These are phyloP conservation scores for Eimeria maxima DNA, from an alignment of 169 alveolate genomes.

Conservation along the genomic window DNA sequence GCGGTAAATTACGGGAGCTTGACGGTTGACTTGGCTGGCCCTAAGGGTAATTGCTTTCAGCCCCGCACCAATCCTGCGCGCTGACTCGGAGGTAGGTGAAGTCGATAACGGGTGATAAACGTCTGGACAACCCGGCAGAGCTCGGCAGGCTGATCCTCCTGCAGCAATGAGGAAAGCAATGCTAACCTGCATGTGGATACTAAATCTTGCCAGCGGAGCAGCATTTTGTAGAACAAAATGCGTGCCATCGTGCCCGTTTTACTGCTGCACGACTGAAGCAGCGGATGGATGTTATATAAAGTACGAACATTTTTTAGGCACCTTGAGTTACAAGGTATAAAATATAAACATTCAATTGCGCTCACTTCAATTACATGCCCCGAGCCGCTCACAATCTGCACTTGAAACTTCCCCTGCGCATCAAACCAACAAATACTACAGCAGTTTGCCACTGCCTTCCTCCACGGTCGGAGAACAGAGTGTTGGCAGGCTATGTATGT, in stretches of 20 bases:
- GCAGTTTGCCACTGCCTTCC: neutral
- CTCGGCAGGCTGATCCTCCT: conserved; percentile 83
- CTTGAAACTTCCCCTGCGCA: conserved; percentile 92
- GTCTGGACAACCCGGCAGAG: conserved; percentile 77
- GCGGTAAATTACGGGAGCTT: conserved; percentile 3
- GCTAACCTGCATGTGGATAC: neutral
- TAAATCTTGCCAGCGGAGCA: neutral
- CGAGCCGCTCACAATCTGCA: conserved; percentile 89
- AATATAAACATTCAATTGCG: neutral
- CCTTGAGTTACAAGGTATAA: neutral
- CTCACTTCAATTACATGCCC: conserved; percentile 93
- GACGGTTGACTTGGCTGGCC: neutral
- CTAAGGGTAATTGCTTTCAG: neutral
- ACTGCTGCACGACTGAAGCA: conserved; percentile 2
- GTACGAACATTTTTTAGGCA: neutral
- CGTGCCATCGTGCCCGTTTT: neutral
- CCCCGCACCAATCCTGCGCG: conserved; percentile 71
- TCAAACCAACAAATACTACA: neutral
- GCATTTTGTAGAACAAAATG: neutral
- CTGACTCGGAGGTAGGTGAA: conserved; percentile 78
- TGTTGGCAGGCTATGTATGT: neutral
- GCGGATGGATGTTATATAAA: neutral
- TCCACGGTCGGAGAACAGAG: neutral
- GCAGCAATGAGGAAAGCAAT: neutral
- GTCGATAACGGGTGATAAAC: conserved; percentile 74